Evolutionary conservation across 352 stramenopile genomes (phyloP).

Genomic region (Pythium monospermum): DNA sequence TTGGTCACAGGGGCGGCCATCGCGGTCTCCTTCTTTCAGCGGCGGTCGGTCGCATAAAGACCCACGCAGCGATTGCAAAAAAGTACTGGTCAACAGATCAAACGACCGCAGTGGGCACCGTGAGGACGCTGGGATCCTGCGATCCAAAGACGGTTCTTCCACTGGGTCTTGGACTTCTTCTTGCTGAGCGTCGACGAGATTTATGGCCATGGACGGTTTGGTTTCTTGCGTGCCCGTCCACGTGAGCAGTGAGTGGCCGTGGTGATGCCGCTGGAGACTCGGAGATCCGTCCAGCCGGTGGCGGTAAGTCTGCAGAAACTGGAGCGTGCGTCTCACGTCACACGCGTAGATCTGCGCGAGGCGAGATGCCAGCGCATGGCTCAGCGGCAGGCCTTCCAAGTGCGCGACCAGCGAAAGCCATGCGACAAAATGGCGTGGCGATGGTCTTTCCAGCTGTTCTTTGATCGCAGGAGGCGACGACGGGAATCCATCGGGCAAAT

Average conservation of each 20-base stretch:
- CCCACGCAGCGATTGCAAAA: constrained; percentile 35
- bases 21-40: background rate
- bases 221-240: constrained; percentile 4
- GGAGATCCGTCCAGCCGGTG: constrained; percentile 11
- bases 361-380: constrained; percentile 26
- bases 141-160: too few species aligned
- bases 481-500: constrained; percentile 59
- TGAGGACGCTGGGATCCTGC: constrained; percentile 59
- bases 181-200: too few species aligned
- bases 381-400: constrained; percentile 44
- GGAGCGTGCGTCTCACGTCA: constrained; percentile 62
- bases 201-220: too few species aligned
- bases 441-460: constrained; percentile 36
- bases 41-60: constrained; percentile 1
- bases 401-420: constrained; percentile 62
- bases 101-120: constrained; percentile 37
- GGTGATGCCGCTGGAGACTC: background rate
- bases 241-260: constrained; percentile 1
- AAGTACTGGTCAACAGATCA: constrained; percentile 57
- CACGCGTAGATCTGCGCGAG: constrained; percentile 54
- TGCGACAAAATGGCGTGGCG: constrained; percentile 50
- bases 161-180: too few species aligned
- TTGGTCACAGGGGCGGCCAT: constrained; percentile 13
- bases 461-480: constrained; percentile 37
- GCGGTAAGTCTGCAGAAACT: constrained; percentile 60